Conservation (phyloP, 371 early-diverging fungal genomes). For the Syncephalastrum contaminatum region DNA sequence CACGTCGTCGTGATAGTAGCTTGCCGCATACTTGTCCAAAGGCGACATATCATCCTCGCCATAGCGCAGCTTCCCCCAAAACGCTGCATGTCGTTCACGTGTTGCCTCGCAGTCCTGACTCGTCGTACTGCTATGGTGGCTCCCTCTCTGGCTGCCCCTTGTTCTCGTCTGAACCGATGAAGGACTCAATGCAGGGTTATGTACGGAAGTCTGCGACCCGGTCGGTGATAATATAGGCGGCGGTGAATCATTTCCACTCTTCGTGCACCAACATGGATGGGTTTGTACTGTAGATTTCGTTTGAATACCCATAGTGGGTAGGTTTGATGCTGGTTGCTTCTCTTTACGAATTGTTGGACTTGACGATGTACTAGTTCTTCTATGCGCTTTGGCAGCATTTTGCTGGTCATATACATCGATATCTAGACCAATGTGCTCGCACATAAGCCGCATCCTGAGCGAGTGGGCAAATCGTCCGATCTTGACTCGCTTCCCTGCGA, state of each 20-base stretch:
- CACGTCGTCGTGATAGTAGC: too few species aligned
- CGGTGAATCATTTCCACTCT: too few species aligned
- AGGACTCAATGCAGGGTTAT: neutral
- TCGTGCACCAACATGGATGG: too few species aligned
- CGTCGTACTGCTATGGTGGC: neutral
- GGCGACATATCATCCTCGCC: slow-evolving; percentile 15
- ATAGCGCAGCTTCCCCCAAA: slow-evolving; percentile 23
- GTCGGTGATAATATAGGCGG: too few species aligned
- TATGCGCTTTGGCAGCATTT: neutral
- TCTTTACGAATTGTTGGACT: too few species aligned
- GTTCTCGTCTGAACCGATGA: neutral
- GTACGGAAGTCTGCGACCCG: too few species aligned
- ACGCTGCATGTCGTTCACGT: slow-evolving; percentile 12
- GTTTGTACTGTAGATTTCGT: too few species aligned
- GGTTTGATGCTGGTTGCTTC: too few species aligned
- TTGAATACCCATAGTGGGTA: too few species aligned
- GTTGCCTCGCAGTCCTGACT: too few species aligned
- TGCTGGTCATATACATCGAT: slow-evolving; percentile 15
- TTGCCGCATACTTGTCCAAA: too few species aligned
- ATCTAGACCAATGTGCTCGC: slow-evolving; percentile 78
- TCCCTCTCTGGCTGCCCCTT: neutral
- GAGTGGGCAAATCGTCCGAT: slow-evolving; percentile 70
- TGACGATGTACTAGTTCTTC: too few species aligned
- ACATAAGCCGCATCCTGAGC: slow-evolving; percentile 69
- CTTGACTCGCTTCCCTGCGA: slow-evolving; percentile 61